Conservation (phyloP, 371 early-diverging fungal genomes). For the Vairimorpha necatrix region DNA sequence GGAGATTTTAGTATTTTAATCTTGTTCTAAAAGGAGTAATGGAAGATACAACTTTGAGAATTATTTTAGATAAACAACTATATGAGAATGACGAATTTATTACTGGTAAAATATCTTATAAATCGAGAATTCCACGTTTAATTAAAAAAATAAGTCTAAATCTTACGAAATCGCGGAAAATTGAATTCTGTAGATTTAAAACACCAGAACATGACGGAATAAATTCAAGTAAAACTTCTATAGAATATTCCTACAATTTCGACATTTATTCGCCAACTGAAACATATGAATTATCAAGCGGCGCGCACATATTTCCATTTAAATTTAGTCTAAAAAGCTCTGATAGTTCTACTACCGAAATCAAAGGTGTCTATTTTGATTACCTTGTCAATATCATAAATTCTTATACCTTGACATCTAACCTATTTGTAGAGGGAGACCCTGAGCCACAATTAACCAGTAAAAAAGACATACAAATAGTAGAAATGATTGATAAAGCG, state of each 20-base stretch:
- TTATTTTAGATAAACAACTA: conserved; percentile 23
- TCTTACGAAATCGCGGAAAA: background rate
- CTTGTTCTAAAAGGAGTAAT: background rate
- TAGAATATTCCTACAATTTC: conserved; percentile 22
- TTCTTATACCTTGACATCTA: background rate
- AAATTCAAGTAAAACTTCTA: background rate
- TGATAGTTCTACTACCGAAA: conserved; percentile 18
- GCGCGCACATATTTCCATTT: conserved; percentile 30
- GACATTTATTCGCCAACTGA: conserved; percentile 3
- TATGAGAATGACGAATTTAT: conserved; percentile 16
- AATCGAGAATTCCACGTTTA: conserved; percentile 13
- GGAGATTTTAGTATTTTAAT: background rate
- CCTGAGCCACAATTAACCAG: conserved; percentile 2
- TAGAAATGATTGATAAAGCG: conserved; percentile 5
- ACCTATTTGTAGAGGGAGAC: conserved; percentile 3
- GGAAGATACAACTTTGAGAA: conserved; percentile 9
- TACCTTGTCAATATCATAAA: conserved; percentile 15
- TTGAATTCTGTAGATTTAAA: conserved; percentile 8
- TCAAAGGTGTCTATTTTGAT: conserved; percentile 40
- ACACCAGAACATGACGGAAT: background rate
- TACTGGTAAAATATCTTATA: conserved; percentile 11
- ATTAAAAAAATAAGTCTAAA: conserved; percentile 27
- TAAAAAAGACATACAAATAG: conserved; percentile 13
- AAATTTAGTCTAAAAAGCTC: conserved; percentile 18
- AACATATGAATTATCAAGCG: conserved; percentile 19